These are phyloP conservation scores for Paspalum notatum DNA, from an alignment of 176 grass and related monocot species.

Conservation along the genomic window DNA sequence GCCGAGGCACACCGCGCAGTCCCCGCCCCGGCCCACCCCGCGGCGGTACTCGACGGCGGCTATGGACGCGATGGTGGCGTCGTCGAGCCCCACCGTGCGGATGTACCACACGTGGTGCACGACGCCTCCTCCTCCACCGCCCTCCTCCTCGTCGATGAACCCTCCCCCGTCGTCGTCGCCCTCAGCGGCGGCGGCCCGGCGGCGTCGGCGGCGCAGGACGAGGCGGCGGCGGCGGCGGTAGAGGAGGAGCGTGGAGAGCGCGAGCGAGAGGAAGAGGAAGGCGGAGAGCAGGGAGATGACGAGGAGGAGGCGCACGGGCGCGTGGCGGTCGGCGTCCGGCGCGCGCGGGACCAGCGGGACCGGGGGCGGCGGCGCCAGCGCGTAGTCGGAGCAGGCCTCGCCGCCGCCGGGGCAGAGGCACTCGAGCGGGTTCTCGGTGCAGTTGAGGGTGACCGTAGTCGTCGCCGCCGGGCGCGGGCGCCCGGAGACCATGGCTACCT, in stretches of 20 bases:
- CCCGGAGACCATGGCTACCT: slow-evolving; percentile 19
- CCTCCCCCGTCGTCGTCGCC: not conserved
- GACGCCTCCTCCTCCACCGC: slow-evolving; percentile 43
- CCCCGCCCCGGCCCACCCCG: slow-evolving; percentile 35
- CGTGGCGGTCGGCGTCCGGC: slow-evolving; percentile 9
- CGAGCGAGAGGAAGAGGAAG: slow-evolving; percentile 61
- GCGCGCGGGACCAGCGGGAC: slow-evolving; percentile 6
- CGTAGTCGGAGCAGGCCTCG: slow-evolving; percentile 26
- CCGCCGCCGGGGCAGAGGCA: slow-evolving; percentile 45
- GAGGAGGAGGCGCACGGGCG: slow-evolving; percentile 55
- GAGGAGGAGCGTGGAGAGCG: slow-evolving; percentile 50
- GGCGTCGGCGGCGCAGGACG: slow-evolving; percentile 26
- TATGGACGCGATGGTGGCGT: slow-evolving; percentile 77
- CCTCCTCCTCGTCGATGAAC: slow-evolving; percentile 43
- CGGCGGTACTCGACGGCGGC: slow-evolving; percentile 59
- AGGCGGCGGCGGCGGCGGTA: slow-evolving; percentile 60
- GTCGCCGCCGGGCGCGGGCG: not conserved
- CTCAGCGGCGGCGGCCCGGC: slow-evolving; percentile 6
- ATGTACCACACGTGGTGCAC: slow-evolving; percentile 84
- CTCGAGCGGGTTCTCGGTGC: slow-evolving; percentile 11
- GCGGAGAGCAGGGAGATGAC: slow-evolving; percentile 48
- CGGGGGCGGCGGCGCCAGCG: slow-evolving; percentile 26
- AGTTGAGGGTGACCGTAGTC: slow-evolving; percentile 38
- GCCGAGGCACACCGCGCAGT: slow-evolving; percentile 84
- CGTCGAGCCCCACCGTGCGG: slow-evolving; percentile 74